Evolutionary conservation across 306 rosid genomes (phyloP), one percentile per base, ranked within the genome.

Genomic region (Nissolia schottii): DNA sequence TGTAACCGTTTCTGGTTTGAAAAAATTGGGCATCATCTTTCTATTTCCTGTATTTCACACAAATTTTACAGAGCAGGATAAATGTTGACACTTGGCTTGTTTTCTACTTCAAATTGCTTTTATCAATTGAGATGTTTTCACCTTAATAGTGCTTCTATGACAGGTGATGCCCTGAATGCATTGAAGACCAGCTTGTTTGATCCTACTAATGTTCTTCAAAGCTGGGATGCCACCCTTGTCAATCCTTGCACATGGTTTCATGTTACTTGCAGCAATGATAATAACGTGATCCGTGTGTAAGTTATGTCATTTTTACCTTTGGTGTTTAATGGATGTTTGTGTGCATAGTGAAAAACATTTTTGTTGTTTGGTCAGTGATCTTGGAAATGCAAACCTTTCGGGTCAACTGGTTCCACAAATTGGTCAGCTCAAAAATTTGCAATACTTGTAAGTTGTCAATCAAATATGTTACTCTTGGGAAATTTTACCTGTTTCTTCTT

Each of bases 201-300:
- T 82, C 88, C 95, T 56, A 79, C 50, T 35, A 58, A 28, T 72
- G 85, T 79, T 60, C 79, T 91, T 37, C 85, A 68, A 40, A 88
- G 79, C 76, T 91, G 97, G 97, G 88, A 88, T 82, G 9, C 88
- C 22, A 78, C 84, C 3, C 84, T 85, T 11, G 88, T 80, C 66
- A 87, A 69, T 87, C 97, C 97, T 57, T 91, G 95, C 58, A 87
- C 95, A 3, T 91, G 97, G 97, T 83, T 87, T 59, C 88, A 87
- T 37, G 83, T 91, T 23, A 74, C 83, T 20, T 91, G 97, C 73
- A 84, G 67, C 40, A 59, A 27, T 28, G 85, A 81, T 1, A 82
- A 78, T 71, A 73, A 81, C 11, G 95, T 88, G 12, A 91, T 80
- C 1, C 80, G 87, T 71, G 90, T 91, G 97, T 91, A 87, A 85